Conservation (phyloP, 306 rosid species). For the Medicago truncatula region DNA sequence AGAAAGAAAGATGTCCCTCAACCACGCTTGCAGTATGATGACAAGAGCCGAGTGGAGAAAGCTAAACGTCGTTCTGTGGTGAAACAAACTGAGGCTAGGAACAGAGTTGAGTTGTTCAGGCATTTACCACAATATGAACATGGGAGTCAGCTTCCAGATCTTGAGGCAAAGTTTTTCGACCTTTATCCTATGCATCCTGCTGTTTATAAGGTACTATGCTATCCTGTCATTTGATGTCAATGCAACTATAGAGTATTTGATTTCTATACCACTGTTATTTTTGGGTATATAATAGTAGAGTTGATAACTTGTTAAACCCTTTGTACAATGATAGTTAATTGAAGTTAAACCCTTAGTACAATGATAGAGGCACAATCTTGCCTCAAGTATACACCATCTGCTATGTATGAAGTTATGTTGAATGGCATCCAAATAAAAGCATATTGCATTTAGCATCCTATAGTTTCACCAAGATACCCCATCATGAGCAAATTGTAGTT, state of each 20-base stretch:
- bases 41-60: conserved; percentile 62
- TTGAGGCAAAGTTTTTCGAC: conserved; percentile 60
- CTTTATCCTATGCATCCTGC: conserved; percentile 63
- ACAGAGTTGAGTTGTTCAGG: conserved; percentile 67
- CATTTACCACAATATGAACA: conserved; percentile 73
- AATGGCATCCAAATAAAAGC: conserved; percentile 28
- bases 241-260: background rate
- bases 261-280: conserved; percentile 4
- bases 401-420: conserved; percentile 16
- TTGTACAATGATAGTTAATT: background rate
- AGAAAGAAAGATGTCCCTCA: conserved; percentile 74
- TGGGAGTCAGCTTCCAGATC: conserved; percentile 70
- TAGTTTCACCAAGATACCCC: background rate
- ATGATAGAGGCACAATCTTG: conserved; percentile 20
- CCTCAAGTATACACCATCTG: conserved; percentile 1
- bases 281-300: background rate
- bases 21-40: conserved; percentile 73
- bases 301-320: conserved; percentile 1
- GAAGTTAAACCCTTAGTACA: conserved; percentile 11
- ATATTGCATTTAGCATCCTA: conserved; percentile 18
- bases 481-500: background rate
- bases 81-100: conserved; percentile 67
- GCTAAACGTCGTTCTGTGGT: conserved; percentile 69
- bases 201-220: conserved; percentile 58
- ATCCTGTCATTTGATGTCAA: background rate